Base-by-base conservation (phyloP, 2,329 filamentous ascomycete species). In the Escovopsis sp. region DNA sequence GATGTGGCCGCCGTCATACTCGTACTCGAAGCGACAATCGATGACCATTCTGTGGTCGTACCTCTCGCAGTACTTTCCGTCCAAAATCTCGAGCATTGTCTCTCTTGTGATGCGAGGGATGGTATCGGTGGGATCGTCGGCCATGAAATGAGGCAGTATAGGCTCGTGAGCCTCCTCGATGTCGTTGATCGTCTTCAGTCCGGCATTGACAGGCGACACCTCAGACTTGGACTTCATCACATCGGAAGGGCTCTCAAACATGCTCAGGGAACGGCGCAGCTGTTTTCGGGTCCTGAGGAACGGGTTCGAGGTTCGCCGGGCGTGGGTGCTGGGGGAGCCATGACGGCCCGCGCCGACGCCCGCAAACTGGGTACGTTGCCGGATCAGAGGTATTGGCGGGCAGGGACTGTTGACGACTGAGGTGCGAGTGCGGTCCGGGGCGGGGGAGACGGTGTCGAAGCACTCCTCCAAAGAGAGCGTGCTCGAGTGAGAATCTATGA, bases 1-100 rank as follows among this genome's bases (percentile, higher is more conserved):
- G 56, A 98, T 95, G 60, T 98, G 91, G 30, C 91, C 91, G 43
- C 91, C 91, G 13, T 94, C 82, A 58, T 93, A 98, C 64, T 98
- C 91, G 61, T 98, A 98, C 69, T 98, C 91, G 58, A 98, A 98
- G 15, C 91, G 84, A 61, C 91, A 98, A 62, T 98, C 91, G 54
- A 98, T 81, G 54, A 98, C 72, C 61, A 94, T 75, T 58, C 85
- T 80, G 57, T 88, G 76, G 45, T 87, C 79, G 59, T 84, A 96
- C 20, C 75, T 61, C 24, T 79, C 71, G 53, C 78, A 76, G 63
- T 80, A 94, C 52, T 84, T 81, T 46, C 87, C 87, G 60, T 94
- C 83, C 47, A 98, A 71, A 31, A 98, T 74, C n/a, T 87, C 75
- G 43, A 94, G 65, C 58, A 98, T 73, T 3, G 87, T 94, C 39